Percentiles rank a stretch among this genome's conserved stretches.
These are phyloP conservation scores for Metschnikowia bowlesiae DNA, from an alignment of 805 yeast genomes.

Conservation along the genomic window DNA sequence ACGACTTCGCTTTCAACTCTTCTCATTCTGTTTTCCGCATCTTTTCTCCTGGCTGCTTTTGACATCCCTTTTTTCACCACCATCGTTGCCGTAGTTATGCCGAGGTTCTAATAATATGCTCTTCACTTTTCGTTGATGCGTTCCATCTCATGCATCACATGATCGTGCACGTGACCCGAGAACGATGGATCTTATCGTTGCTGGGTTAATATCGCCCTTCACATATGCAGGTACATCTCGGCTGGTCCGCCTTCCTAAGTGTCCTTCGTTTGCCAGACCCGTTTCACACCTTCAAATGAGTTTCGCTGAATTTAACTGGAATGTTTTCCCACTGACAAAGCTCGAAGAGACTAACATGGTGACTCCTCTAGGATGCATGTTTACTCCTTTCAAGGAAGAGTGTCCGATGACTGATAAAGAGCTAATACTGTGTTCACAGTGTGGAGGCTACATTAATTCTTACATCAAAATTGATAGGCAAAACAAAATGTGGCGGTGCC, in stretches of 20 bases:
- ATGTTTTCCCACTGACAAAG: slow-evolving; percentile 41
- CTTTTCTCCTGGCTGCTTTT: slow-evolving; percentile 53
- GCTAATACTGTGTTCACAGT: slow-evolving; percentile 25
- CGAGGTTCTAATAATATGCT: background rate
- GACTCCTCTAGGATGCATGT: slow-evolving; percentile 37
- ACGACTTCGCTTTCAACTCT: slow-evolving; percentile 62
- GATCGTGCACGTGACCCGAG: background rate
- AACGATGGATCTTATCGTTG: background rate
- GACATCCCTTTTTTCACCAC: slow-evolving; percentile 50
- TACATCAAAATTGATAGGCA: slow-evolving; percentile 25
- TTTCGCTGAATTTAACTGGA: slow-evolving; percentile 67
- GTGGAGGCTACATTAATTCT: slow-evolving; percentile 28
- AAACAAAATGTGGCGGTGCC: slow-evolving; percentile 38
- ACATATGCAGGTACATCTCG: background rate
- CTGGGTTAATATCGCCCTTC: slow-evolving; percentile 1
- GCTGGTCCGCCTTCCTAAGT: background rate
- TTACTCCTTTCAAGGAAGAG: slow-evolving; percentile 21
- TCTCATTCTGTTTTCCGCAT: slow-evolving; percentile 49
- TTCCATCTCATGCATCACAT: background rate
- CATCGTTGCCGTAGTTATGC: slow-evolving; percentile 31
- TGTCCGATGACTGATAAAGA: slow-evolving; percentile 5
- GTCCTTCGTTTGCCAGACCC: background rate
- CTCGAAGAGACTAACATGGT: slow-evolving; percentile 29
- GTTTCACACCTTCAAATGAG: slow-evolving; percentile 6
- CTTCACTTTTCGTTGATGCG: slow-evolving; percentile 7